Evolutionary conservation across 2,329 filamentous ascomycete genomes (phyloP), one percentile per base, ranked within the genome.

Genomic region (Aaosphaeria arxii): DNA sequence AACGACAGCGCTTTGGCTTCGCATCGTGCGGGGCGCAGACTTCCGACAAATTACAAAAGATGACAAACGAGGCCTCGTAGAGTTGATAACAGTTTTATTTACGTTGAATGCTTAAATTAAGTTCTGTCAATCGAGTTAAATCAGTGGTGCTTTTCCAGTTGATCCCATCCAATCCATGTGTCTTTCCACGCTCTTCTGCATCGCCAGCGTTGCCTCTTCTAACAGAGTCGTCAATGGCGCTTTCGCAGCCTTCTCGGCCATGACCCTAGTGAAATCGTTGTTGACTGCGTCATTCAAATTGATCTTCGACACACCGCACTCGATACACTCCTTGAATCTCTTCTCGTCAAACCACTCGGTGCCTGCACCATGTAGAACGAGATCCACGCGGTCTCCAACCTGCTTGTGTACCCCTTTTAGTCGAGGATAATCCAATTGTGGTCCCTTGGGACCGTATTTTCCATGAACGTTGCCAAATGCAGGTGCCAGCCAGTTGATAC

Each of bases 401-500:
- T 74, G 70, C 43, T 74, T 68, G 46, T 77, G 71, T 46, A 84
- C 79, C 4, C 67, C 65, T 54, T 60, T 61, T 40, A 67, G 39
- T 13, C 63, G 55, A 9, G 32, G 30, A 33, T 13, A 44, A 9
- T 44, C 42, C 5, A 44, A 6, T 31, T 48, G 74, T 29, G 71
- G 71, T 29, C 56, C 55, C 5, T 50, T 47, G 2, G 55, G 47
- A 5, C 56, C 56, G 43, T 59, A 59, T 36, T 54, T 57, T 36
- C 54, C 54, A 43, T 57, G 54, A 7, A 57, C 50, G 32, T 88
- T 89, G 3, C 86, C 86, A 70, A 88, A 87, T 1, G 84, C 84
- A 0, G 86, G 86, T 1, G 86, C 86, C 30, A 89, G 70, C 70
- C 84, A 84, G 59, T 88, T 82, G 57, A 89, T 85, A 0, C 85